Evolutionary conservation across 2,329 filamentous ascomycete genomes (phyloP).

Genomic region (Pyrenophora graminea): DNA sequence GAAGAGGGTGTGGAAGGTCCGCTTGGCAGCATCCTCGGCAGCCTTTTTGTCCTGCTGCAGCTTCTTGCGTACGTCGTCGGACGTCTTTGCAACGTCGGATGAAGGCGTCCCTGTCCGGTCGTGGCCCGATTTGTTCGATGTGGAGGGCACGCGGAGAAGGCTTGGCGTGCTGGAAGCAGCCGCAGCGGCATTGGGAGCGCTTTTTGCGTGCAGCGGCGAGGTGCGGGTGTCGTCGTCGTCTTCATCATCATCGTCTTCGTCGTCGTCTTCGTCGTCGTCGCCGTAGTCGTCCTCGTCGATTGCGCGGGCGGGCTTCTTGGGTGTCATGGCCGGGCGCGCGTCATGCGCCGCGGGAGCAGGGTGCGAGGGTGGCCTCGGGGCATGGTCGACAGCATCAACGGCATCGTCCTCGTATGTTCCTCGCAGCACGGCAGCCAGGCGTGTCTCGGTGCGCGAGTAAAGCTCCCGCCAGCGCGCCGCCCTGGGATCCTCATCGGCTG

Average conservation of each 20-base stretch:
- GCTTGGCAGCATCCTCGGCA: slow-evolving; percentile 85
- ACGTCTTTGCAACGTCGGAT: slow-evolving; percentile 66
- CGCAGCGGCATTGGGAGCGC: slow-evolving; percentile 58
- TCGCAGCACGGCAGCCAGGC: slow-evolving; percentile 75
- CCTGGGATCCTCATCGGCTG: slow-evolving; percentile 53
- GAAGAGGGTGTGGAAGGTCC: slow-evolving; percentile 90
- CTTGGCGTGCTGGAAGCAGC: slow-evolving; percentile 65
- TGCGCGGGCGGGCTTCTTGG: slow-evolving; percentile 75
- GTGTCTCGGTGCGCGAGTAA: slow-evolving; percentile 76
- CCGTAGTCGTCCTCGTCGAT: slow-evolving; percentile 87
- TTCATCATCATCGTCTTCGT: slow-evolving; percentile 34
- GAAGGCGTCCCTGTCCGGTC: slow-evolving; percentile 60
- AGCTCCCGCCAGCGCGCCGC: slow-evolving; percentile 71
- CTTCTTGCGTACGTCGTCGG: slow-evolving; percentile 89
- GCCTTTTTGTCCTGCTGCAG: slow-evolving; percentile 89
- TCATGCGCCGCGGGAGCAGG: slow-evolving; percentile 45
- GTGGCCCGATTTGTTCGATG: slow-evolving; percentile 66
- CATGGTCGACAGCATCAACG: slow-evolving; percentile 33
- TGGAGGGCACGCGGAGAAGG: slow-evolving; percentile 65
- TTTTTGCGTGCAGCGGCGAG: slow-evolving; percentile 57
- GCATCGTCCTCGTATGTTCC: slow-evolving; percentile 39
- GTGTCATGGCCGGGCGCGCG: slow-evolving; percentile 53
- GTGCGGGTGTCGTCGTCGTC: slow-evolving; percentile 48
- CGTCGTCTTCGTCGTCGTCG: slow-evolving; percentile 67
- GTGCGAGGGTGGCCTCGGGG: slow-evolving; percentile 29